Conservation (phyloP, 352 stramenopile genomes). For the Hyaloperonospora brassicae region DNA sequence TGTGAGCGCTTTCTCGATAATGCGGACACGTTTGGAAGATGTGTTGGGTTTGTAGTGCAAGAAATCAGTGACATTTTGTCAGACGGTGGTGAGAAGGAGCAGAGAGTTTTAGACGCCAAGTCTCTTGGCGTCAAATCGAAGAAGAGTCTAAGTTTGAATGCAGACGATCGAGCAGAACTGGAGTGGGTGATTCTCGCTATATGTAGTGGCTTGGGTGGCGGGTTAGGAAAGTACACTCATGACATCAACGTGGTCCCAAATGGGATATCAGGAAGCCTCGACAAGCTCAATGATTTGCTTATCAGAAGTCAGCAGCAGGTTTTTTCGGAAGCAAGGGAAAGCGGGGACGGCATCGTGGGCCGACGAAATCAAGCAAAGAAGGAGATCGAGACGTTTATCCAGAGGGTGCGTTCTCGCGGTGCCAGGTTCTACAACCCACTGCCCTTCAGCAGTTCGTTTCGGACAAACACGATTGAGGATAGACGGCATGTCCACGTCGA, state of each 20-base stretch:
- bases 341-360: constrained; percentile 1
- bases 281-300: constrained; percentile 63
- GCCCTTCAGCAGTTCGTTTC: constrained; percentile 6
- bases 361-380: constrained; percentile 23
- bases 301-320: constrained; percentile 26
- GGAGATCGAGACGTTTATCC: constrained; percentile 58
- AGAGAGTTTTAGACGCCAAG: not conserved
- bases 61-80: constrained; percentile 64
- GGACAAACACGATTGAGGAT: not conserved
- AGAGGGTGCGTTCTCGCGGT: constrained; percentile 34
- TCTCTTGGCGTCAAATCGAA: not conserved
- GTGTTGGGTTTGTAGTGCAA: constrained; percentile 67
- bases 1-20: constrained; percentile 62
- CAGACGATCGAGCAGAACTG: constrained; percentile 55
- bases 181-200: constrained; percentile 76
- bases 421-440: constrained; percentile 49
- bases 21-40: constrained; percentile 67
- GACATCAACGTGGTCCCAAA: constrained; percentile 54
- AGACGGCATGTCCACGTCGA: not conserved
- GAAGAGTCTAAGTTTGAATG: constrained; percentile 25
- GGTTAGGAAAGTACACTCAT: constrained; percentile 63
- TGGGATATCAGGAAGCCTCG: constrained; percentile 52
- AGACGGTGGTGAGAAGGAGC: constrained; percentile 9
- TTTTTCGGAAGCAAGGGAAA: constrained; percentile 12
- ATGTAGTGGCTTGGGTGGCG: constrained; percentile 62